Evolutionary conservation across 345 rosid species (phyloP).

Genomic region (Eucalyptus cloeziana): DNA sequence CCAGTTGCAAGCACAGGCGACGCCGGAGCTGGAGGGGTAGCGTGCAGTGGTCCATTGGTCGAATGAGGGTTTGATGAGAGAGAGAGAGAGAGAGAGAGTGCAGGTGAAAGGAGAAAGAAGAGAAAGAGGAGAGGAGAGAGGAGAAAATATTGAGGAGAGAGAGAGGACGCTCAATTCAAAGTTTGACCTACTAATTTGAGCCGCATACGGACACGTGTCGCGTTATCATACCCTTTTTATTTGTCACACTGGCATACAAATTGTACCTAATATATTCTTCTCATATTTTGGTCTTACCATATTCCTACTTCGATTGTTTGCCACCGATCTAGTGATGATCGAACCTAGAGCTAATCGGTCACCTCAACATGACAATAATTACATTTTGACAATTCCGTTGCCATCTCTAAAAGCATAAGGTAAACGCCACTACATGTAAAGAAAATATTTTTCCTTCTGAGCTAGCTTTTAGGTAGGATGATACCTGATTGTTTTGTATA

Average conservation of each 20-base stretch:
- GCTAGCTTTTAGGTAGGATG: background rate
- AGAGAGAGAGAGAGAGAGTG: no score
- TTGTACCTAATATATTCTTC: no score
- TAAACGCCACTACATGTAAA: background rate
- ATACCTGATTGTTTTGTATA: background rate
- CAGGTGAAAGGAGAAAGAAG: no score
- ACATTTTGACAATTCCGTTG: no score
- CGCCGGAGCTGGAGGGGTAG: rapidly evolving
- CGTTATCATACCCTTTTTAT: no score
- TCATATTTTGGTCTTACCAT: background rate
- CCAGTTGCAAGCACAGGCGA: no score
- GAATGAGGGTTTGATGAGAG: no score
- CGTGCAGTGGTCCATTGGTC: rapidly evolving
- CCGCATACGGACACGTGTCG: rapidly evolving
- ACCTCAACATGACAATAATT: background rate
- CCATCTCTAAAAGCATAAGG: background rate
- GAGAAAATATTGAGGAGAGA: no score
- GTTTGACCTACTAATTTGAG: no score
- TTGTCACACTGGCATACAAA: rapidly evolving
- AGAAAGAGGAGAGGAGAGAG: no score
- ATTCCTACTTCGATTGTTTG: background rate
- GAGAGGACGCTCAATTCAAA: no score
- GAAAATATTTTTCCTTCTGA: background rate
- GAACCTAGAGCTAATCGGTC: background rate
- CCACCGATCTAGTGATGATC: background rate